Evolutionary conservation across 202 grass and related monocot genomes (phyloP), one percentile per base, ranked within the genome.

Genomic region (Saccharum hybrid): DNA sequence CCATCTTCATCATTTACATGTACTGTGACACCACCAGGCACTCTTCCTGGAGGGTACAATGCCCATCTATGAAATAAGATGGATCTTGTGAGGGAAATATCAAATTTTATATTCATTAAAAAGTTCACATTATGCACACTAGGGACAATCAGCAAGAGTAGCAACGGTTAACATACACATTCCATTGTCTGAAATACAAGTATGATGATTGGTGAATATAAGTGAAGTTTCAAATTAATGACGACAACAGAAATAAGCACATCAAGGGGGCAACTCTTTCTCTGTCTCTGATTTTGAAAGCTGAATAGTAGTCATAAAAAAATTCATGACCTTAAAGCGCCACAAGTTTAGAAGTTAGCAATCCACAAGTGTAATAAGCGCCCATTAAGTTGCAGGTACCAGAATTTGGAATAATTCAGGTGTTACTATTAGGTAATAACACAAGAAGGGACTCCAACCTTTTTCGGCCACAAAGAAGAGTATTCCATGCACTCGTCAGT

Each of bases 1-100:
- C 96, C 96, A 54, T 98, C 91, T 74, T 96, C 96, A 86, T 95
- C 96, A 87, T 86, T 96, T 76, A 98, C 93, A 81, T 98, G 93
- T 64, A 98, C 93, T 12, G 81, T 98, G 72, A 98, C 96, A 87
- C 96, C 93, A 78, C 85, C 87, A 56, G 96, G 96, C 54, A 98
- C 96, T 71, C 93, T 92, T 71, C 96, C 96, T 43, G 96, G 96
- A 51, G 96, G 96, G 76, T 98, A 98, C 72, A 98, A 77, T 80
- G 93, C 96, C 96, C 96, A 98, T 87, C 96, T 98, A 83, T 85
- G 63, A 81, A 86, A 81, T 83, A 89, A 72, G 66, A 61, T 67
- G 11, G 79, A 85, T 57, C 74, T 26, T 19, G 45, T 92, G 59
- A 85, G 75, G 61, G 34, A 19, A 74, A 66, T n/a, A 51, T 23